Base-by-base conservation (phyloP, 441 rosid genomes). In the Corymbia citriodora region DNA sequence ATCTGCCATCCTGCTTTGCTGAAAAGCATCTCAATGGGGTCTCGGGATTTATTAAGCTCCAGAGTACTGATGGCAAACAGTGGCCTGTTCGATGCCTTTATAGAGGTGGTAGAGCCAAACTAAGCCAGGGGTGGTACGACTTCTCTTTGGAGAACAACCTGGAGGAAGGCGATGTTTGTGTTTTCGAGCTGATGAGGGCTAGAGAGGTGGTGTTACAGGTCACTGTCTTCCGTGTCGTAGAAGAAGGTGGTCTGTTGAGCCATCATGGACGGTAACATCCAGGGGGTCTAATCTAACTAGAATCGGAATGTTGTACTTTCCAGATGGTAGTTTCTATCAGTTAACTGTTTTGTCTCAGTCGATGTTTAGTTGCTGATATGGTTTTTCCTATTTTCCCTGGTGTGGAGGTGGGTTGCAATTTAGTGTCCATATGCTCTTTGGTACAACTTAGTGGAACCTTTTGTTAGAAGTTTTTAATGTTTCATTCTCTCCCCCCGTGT, bases 131-230 rank as follows among this genome's bases (percentile, higher is more conserved):
- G 74, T 93, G 96, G 96, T 87, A 90, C 9, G 94, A 88, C 88
- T 95, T 94, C 72, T 92, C 85, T 16, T 61, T 89, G 91, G 94
- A 89, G 31, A 94, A 95, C 88, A 91, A 91, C 53, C 89, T 95
- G 91, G 92, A 92, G 10, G 93, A 92, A 91, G 94, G 95, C 27
- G 95, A 95, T 90, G 93, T 91, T 55, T 94, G 95, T 72, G 92
- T 94, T 55, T 95, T 94, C 59, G 95, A 93, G 94, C 90, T 92
- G 89, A 89, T 94, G 48, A 57, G 90, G 54, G 68, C 59, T 31
- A 90, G 91, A 48, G 92, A 92, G 61, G 87, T 89, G 70, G 91
- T 93, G 83, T 89, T 94, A 65, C 93, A 92, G 92, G 95, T 94
- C 87, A 92, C 93, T 81, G 90, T 93, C 53, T 95, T 94, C 87